Evolutionary conservation across 345 rosid genomes (phyloP), one percentile per base, ranked within the genome.

Genomic region (Rubroshorea leprosula): DNA sequence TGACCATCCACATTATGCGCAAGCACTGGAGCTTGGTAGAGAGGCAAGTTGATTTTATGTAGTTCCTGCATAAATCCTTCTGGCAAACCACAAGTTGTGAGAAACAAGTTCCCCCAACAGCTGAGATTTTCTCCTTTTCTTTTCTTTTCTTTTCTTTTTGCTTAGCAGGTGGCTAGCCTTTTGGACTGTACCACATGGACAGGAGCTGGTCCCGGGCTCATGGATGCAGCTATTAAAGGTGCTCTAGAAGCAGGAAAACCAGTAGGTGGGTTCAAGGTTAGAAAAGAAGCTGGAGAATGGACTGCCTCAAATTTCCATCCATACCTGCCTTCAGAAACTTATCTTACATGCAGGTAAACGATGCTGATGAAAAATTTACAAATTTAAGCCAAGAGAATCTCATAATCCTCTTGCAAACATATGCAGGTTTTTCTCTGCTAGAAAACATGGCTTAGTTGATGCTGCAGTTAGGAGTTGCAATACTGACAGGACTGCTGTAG

Each of bases 121-220:
- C 7, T 60, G 23, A 16, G 22, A 54, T 27, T 51, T 57, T 54
- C 20, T 5, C n/a, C 16, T 10, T 23, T 59, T 44, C n/a, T 1
- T 15, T 51, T 15, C 5, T 27, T 23, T 25, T 18, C 35, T 23
- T 43, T 62, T 58, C 38, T 22, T 4, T 3, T 3, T 23, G 18
- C 29, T 65, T 35, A 58, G 57, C 77, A 92, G 96, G 71, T 84
- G 62, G 98, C 96, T 49, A 76, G 48, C 55, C 89, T 88, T 50
- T 71, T 92, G 80, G 82, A 83, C 57, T 86, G 95, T 67, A 83
- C 98, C 12, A 82, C 95, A 7, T 92, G 98, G 98, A 79, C 93
- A 5, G 98, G 98, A 35, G 96, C 81, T 68, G 98, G 98, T 76
- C 87, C 95, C 23, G 92, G 98, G 52, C 92, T 91, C 46, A 91